Evolutionary conservation across 2,329 filamentous ascomycete species (phyloP).

Genomic region (Aspergillus jensenii): DNA sequence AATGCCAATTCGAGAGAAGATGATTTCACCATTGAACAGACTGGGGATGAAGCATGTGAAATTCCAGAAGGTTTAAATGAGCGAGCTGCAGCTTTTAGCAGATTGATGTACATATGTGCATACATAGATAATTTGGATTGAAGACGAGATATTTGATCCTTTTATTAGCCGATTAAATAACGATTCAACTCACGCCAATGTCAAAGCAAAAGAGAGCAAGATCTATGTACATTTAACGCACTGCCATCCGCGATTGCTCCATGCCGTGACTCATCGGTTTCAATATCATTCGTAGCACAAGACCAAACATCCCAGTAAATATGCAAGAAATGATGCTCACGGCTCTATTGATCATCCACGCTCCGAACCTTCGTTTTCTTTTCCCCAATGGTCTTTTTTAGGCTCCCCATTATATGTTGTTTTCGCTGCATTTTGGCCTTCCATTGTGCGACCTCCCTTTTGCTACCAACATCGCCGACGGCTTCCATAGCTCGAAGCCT

Average conservation of each 20-base stretch:
- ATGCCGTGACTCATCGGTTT: conserved; percentile 10
- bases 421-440: conserved; percentile 38
- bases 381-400: conserved; percentile 37
- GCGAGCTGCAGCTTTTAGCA: background rate
- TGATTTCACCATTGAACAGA: conserved; percentile 36
- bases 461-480: conserved; percentile 22
- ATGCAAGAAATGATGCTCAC: conserved; percentile 3
- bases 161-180: conserved; percentile 3
- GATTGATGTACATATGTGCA: background rate
- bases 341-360: conserved; percentile 31
- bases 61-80: conserved; percentile 5
- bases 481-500: conserved; percentile 33
- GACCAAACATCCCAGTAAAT: conserved; percentile 3
- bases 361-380: conserved; percentile 35
- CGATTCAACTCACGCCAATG: conserved; percentile 5
- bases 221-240: conserved; percentile 16
- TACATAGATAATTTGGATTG: background rate
- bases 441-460: conserved; percentile 35
- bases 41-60: conserved; percentile 40
- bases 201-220: conserved; percentile 8
- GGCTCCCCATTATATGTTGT: conserved; percentile 33
- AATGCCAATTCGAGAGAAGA: conserved; percentile 41
- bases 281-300: conserved; percentile 7
- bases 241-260: conserved; percentile 2
- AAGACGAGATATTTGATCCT: background rate